Conservation (phyloP, 2,329 filamentous ascomycete species). For the Trichophyton simii region DNA sequence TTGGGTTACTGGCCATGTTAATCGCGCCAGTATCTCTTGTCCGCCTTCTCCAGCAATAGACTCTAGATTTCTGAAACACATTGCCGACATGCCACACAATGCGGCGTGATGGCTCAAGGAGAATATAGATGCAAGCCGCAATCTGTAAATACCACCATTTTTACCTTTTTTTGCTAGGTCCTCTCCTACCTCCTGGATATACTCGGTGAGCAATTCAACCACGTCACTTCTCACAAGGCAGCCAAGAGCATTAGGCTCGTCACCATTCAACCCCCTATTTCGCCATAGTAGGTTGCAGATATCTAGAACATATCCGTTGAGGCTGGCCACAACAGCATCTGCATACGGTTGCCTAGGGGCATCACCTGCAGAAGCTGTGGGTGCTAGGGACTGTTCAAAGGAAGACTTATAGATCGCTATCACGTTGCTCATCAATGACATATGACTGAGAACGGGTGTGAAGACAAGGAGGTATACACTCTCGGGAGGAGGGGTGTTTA, state of each 20-base stretch:
- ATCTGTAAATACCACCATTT: slow-evolving; percentile 18
- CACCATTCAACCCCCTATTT: slow-evolving; percentile 53
- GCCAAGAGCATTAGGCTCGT: slow-evolving; percentile 49
- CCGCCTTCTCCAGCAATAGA: slow-evolving; percentile 28
- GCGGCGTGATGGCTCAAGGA: slow-evolving; percentile 37
- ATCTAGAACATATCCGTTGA: slow-evolving; percentile 80
- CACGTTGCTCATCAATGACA: slow-evolving; percentile 57
- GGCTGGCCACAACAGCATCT: slow-evolving; percentile 50
- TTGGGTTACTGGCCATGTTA: slow-evolving; percentile 52
- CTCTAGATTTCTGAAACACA: slow-evolving; percentile 38
- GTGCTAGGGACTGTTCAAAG: slow-evolving; percentile 51
- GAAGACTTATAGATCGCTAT: slow-evolving; percentile 61
- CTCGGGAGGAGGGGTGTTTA: slow-evolving; percentile 54
- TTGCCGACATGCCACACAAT: slow-evolving; percentile 35
- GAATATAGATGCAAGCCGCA: slow-evolving; percentile 32
- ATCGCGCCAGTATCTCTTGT: slow-evolving; percentile 18
- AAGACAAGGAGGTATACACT: slow-evolving; percentile 63
- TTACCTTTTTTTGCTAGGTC: slow-evolving; percentile 14
- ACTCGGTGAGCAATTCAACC: slow-evolving; percentile 31
- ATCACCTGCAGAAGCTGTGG: slow-evolving; percentile 23
- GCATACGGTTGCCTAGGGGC: slow-evolving; percentile 37
- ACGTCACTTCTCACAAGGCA: slow-evolving; percentile 40
- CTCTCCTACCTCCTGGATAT: slow-evolving; percentile 30
- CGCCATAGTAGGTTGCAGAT: slow-evolving; percentile 76
- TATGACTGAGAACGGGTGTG: slow-evolving; percentile 46